Conservation (phyloP, 352 stramenopile species). For the Pythium sukuiense region DNA sequence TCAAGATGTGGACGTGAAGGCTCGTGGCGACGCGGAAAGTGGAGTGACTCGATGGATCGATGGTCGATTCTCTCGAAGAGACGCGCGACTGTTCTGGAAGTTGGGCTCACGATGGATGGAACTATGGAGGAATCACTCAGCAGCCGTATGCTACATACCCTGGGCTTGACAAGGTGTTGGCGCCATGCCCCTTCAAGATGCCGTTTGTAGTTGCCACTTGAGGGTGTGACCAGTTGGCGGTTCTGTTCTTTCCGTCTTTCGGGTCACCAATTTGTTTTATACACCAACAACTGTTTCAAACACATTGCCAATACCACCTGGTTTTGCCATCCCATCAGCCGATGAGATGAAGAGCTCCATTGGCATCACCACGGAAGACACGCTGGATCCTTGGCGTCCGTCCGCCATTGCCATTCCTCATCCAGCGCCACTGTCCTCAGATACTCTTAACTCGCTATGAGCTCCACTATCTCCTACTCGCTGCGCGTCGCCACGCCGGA, state of each 20-base stretch:
- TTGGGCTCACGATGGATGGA: neutral
- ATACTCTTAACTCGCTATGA: neutral
- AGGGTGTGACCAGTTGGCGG: neutral
- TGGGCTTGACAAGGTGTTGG: neutral
- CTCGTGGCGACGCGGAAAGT: neutral
- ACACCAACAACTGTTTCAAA: slow-evolving; percentile 6
- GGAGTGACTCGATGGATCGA: neutral
- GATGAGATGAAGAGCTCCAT: slow-evolving; percentile 8
- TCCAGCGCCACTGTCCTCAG: neutral
- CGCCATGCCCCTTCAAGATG: slow-evolving; percentile 9
- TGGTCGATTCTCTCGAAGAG: neutral
- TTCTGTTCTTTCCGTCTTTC: neutral
- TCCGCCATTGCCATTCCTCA: neutral
- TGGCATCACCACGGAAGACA: neutral
- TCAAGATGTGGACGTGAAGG: neutral
- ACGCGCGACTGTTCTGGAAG: slow-evolving; percentile 9
- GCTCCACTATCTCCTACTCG: neutral
- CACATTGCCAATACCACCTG: neutral
- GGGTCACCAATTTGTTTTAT: neutral
- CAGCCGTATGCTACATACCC: neutral
- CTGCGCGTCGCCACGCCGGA: slow-evolving; percentile 23
- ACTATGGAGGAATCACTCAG: neutral
- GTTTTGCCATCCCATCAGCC: neutral
- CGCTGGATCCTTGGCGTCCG: neutral
- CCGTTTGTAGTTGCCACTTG: neutral